Percentiles rank a stretch among this genome's conserved stretches.
Evolutionary conservation across 352 stramenopile species (phyloP).

Genomic region (Pythium folliculosum): DNA sequence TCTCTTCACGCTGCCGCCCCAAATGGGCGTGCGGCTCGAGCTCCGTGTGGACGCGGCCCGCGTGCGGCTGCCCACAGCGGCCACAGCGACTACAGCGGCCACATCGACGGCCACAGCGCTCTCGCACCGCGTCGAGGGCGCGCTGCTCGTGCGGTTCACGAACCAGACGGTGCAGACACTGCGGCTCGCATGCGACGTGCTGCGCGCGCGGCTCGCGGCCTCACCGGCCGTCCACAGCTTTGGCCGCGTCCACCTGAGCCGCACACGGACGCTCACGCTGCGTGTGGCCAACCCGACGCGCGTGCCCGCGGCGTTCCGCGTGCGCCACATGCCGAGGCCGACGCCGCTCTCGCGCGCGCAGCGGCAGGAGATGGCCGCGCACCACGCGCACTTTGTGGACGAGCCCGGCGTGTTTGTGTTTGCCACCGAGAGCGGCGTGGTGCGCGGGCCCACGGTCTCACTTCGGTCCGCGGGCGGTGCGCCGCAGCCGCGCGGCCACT

Average conservation of each 20-base stretch:
- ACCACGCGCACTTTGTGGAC: conserved; percentile 58
- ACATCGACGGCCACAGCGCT: background rate
- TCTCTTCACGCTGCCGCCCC: conserved; percentile 67
- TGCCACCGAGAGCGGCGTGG: conserved; percentile 37
- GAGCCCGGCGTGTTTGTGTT: conserved; percentile 69
- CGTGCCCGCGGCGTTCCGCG: conserved; percentile 52
- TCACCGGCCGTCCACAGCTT: conserved; percentile 72
- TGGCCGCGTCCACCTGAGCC: conserved; percentile 58
- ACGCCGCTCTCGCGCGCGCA: conserved; percentile 58
- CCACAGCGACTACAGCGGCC: background rate
- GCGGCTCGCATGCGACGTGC: conserved; percentile 42
- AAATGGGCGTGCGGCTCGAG: conserved; percentile 71
- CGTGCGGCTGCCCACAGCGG: background rate
- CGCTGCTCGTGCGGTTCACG: conserved; percentile 69
- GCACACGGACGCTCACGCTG: conserved; percentile 44
- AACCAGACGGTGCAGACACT: conserved; percentile 69
- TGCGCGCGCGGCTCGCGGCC: conserved; percentile 56
- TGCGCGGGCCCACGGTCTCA: conserved; percentile 58
- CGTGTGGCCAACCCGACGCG: conserved; percentile 63
- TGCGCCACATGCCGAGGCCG: conserved; percentile 58
- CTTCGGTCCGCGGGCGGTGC: conserved; percentile 51
- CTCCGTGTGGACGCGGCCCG: conserved; percentile 52
- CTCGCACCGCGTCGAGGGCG: conserved; percentile 34
- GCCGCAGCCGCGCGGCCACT: conserved; percentile 40
- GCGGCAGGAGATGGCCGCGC: conserved; percentile 47